Evolutionary conservation across 495 filamentous ascomycete genomes (phyloP).

Genomic region (Daldinia decipiens): DNA sequence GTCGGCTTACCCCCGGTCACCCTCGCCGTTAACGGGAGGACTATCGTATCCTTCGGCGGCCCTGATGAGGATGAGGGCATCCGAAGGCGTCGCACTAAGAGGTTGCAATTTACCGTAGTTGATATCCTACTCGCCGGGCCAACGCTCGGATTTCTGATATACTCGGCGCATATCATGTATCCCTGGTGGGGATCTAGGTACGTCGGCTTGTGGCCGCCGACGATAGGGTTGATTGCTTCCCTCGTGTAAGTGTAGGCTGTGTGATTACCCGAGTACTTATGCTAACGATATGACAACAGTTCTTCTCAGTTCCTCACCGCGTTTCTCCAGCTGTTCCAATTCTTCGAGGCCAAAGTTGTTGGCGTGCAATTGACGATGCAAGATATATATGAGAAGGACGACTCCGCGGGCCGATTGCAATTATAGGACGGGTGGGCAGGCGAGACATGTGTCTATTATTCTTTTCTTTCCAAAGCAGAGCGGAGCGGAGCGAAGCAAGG

Average conservation of each 20-base stretch:
- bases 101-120: slow-evolving; percentile 40
- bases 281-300: slow-evolving; percentile 16
- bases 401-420: slow-evolving; percentile 38
- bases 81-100: slow-evolving; percentile 39
- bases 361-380: slow-evolving; percentile 43
- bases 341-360: slow-evolving; percentile 47
- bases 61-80: slow-evolving; percentile 40
- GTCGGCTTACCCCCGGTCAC: slow-evolving; percentile 42
- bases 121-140: slow-evolving; percentile 41
- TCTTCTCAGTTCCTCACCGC: slow-evolving; percentile 43
- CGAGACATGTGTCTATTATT: slow-evolving; percentile 15
- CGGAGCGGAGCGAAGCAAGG: background rate
- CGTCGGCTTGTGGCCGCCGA: slow-evolving; percentile 44
- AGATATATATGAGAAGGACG: slow-evolving; percentile 46
- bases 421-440: slow-evolving; percentile 22
- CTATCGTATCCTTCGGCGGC: slow-evolving; percentile 41
- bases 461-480: slow-evolving; percentile 10
- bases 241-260: slow-evolving; percentile 36
- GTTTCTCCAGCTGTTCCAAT: slow-evolving; percentile 44
- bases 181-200: slow-evolving; percentile 47
- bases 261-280: background rate
- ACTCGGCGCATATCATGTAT: slow-evolving; percentile 46
- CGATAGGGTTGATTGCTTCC: slow-evolving; percentile 44
- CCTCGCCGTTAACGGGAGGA: slow-evolving; percentile 35
- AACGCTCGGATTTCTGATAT: slow-evolving; percentile 41